phyloP scores from a whole-genome alignment of 1,284 basidiomycete genomes.

The Cutaneotrichosporon mucoides region DNA sequence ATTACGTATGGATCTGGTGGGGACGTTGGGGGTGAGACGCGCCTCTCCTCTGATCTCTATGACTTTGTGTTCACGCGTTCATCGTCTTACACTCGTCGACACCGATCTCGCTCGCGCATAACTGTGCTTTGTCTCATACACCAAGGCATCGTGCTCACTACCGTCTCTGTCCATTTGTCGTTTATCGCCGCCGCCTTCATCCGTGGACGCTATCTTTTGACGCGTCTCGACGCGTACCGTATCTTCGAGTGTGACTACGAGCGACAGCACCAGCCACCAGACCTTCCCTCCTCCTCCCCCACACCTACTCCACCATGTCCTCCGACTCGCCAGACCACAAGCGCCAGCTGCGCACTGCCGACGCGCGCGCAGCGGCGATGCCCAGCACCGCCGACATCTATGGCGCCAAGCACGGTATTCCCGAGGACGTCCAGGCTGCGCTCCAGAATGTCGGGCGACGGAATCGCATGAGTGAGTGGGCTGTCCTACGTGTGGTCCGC shows the following conservation, averaged over 20 bases:
- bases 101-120: background rate
- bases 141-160: too few relatives aligned
- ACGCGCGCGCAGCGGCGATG: conserved; percentile 8
- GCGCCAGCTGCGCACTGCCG: conserved; percentile 21
- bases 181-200: too few relatives aligned
- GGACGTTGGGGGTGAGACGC: background rate
- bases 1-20: background rate
- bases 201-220: too few relatives aligned
- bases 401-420: conserved; percentile 33
- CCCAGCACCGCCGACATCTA: conserved; percentile 39
- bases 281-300: background rate
- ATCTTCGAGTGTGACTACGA: background rate
- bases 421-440: conserved; percentile 27
- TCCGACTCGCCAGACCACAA: conserved; percentile 18
- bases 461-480: conserved; percentile 34
- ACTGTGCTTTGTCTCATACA: background rate
- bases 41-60: background rate
- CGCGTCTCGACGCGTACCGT: too few relatives aligned
- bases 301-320: conserved; percentile 1
- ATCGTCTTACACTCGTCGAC: background rate
- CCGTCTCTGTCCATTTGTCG: too few relatives aligned
- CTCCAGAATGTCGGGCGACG: conserved; percentile 34
- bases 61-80: background rate
- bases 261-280: too few relatives aligned
- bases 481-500: background rate